Percentiles rank a stretch among this genome's conserved stretches.
phyloP scores from a whole-genome alignment of 2,329 filamentous ascomycete species.

The Diaporthe ilicicola region DNA sequence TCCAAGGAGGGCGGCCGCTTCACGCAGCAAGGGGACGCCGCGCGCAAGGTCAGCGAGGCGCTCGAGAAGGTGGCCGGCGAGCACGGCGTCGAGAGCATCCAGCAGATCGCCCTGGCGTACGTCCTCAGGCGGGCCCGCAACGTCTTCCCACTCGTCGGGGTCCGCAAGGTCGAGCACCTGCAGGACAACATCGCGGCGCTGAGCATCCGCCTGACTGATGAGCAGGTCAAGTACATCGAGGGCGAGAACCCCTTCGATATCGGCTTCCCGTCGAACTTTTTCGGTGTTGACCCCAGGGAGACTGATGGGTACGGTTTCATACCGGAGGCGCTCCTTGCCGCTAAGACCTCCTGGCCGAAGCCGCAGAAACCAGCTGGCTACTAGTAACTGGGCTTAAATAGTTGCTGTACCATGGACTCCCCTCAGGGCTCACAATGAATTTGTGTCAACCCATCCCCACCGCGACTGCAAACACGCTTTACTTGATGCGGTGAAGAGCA shows the following conservation, averaged over 20 bases:
- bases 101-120: slow-evolving; percentile 73
- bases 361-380: slow-evolving; percentile 4
- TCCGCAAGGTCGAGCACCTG: slow-evolving; percentile 74
- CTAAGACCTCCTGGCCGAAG: background rate
- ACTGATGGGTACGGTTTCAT: background rate
- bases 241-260: slow-evolving; percentile 66
- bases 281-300: slow-evolving; percentile 49
- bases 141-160: slow-evolving; percentile 77
- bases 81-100: slow-evolving; percentile 52
- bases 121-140: slow-evolving; percentile 76
- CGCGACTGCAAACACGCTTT: too few relatives aligned
- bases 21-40: slow-evolving; percentile 55
- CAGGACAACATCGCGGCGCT: slow-evolving; percentile 76
- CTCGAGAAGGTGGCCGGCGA: slow-evolving; percentile 60
- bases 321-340: background rate
- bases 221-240: slow-evolving; percentile 75
- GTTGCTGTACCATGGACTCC: too few relatives aligned
- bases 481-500: too few relatives aligned
- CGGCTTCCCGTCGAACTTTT: slow-evolving; percentile 72
- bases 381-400: background rate
- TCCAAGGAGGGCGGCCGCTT: slow-evolving; percentile 45
- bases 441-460: too few relatives aligned
- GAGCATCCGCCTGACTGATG: slow-evolving; percentile 61
- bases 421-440: too few relatives aligned
- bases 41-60: slow-evolving; percentile 57